These are phyloP conservation scores for Allomyces arbusculus DNA, from an alignment of 192 early-diverging fungal species.

Conservation along the genomic window DNA sequence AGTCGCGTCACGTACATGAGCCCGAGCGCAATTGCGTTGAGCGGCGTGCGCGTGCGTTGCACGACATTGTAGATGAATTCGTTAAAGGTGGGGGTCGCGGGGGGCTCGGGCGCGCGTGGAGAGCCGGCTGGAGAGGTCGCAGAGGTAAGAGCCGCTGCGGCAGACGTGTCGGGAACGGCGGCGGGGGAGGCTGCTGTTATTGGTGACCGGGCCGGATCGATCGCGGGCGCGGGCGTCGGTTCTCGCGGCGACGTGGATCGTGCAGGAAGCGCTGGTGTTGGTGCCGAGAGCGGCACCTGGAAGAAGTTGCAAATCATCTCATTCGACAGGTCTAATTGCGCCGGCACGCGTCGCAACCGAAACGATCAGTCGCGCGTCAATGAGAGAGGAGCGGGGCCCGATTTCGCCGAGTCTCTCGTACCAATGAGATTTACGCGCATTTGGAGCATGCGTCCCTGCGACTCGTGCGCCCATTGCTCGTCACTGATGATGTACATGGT, in stretches of 20 bases:
- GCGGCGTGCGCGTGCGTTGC: slow-evolving; percentile 27
- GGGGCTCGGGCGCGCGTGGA: too few species aligned
- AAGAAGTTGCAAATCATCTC: not conserved
- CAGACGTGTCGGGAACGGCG: too few species aligned
- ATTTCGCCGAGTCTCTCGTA: not conserved
- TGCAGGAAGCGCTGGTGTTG: not conserved
- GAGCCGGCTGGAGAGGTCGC: too few species aligned
- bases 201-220: not conserved
- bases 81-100: not conserved
- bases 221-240: not conserved
- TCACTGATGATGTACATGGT: not conserved
- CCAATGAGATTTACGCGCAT: not conserved
- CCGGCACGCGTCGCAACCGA: not conserved
- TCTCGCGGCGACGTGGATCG: not conserved
- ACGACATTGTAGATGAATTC: slow-evolving; percentile 23
- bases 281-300: not conserved
- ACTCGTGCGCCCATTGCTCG: not conserved
- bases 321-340: not conserved
- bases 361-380: not conserved
- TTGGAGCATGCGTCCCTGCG: not conserved
- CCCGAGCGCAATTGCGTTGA: slow-evolving; percentile 25
- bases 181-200: too few species aligned
- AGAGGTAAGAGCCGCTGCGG: too few species aligned
- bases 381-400: not conserved
- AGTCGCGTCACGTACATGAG: slow-evolving; percentile 31